These are phyloP conservation scores for Zygoascus meyerae DNA, from an alignment of 1,139 yeast species.

Conservation along the genomic window DNA sequence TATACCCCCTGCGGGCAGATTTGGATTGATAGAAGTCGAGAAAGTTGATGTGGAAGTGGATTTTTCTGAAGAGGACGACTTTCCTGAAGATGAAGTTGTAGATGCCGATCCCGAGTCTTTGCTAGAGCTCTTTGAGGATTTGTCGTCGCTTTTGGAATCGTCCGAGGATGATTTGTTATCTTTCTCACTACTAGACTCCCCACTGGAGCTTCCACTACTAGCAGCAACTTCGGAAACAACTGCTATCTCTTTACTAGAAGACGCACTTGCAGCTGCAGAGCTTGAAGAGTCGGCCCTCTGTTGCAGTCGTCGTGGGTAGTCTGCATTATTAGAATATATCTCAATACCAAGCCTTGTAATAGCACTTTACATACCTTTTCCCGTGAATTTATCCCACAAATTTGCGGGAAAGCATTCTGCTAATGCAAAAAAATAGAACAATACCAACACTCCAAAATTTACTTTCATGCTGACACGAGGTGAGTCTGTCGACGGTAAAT, in stretches of 20 bases:
- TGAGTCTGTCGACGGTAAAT: no score
- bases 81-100: slow-evolving; percentile 9
- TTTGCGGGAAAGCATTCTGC: no score
- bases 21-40: slow-evolving; percentile 31
- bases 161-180: no score
- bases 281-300: neutral
- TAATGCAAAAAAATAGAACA: no score
- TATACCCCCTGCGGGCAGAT: slow-evolving; percentile 36
- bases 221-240: slow-evolving; percentile 1
- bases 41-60: slow-evolving; percentile 15
- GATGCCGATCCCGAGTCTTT: slow-evolving; percentile 9
- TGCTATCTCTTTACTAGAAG: neutral
- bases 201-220: neutral
- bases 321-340: neutral
- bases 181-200: neutral
- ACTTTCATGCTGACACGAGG: no score
- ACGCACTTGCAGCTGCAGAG: neutral
- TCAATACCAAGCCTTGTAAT: no score
- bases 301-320: neutral
- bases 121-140: slow-evolving; percentile 1
- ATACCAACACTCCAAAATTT: no score
- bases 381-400: slow-evolving; percentile 1
- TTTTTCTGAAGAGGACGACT: slow-evolving; percentile 9
- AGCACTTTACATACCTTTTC: slow-evolving; percentile 1
- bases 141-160: neutral